Percentiles rank a stretch among this genome's conserved stretches.
Evolutionary conservation across 2,329 filamentous ascomycete species (phyloP).

Genomic region (Orbilia oligospora): DNA sequence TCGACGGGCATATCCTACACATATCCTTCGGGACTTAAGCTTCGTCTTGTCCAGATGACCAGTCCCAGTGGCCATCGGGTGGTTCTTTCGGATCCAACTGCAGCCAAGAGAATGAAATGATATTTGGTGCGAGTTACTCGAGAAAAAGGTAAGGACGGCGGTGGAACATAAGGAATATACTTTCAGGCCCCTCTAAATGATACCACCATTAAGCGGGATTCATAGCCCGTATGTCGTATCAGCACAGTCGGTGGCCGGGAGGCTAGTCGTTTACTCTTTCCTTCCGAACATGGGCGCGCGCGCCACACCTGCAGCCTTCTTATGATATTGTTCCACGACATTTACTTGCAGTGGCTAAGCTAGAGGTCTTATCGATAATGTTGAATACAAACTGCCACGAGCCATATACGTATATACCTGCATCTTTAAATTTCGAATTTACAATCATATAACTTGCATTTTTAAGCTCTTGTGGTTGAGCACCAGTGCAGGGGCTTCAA

Average conservation of each 20-base stretch:
- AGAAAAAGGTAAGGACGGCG: background rate
- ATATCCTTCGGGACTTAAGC: background rate
- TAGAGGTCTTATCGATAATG: background rate
- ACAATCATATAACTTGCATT: too few relatives aligned
- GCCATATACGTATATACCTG: background rate
- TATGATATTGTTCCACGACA: background rate
- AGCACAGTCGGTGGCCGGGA: background rate
- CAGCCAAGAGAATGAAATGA: conserved; percentile 10
- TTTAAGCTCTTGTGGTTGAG: too few relatives aligned
- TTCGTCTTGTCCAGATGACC: conserved; percentile 17
- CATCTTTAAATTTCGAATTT: too few relatives aligned
- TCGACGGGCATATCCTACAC: background rate
- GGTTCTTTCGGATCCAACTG: conserved; percentile 17
- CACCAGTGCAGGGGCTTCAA: too few relatives aligned
- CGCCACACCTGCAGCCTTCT: background rate
- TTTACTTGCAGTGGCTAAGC: background rate
- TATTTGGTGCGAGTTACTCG: background rate
- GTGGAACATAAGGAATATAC: background rate
- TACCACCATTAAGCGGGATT: background rate
- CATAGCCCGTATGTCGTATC: conserved; percentile 1
- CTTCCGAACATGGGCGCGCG: background rate
- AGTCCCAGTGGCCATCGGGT: conserved; percentile 6
- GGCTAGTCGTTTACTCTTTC: conserved; percentile 20
- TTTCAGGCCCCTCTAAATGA: background rate
- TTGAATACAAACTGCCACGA: background rate